Evolutionary conservation across 345 rosid species (phyloP), one percentile per base, ranked within the genome.

Genomic region (Trapa incisa): DNA sequence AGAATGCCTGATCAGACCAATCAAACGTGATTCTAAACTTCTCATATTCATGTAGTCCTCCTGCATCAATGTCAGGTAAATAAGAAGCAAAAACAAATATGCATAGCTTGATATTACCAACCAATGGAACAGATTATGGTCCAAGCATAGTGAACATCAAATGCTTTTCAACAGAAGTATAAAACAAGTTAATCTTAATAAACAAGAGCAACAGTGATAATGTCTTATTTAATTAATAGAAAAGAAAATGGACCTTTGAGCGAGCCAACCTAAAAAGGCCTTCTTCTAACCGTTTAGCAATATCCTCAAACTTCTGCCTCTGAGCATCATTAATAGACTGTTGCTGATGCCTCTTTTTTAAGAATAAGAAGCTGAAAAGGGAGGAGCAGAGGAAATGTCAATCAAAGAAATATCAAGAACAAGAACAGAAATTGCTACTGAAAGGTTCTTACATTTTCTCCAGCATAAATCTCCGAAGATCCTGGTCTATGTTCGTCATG

Each of bases 231-330:
- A 56, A 67, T 45, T 36, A 67, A 37, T 8, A 67, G 47, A 22
- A 22, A 15, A 38, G 13, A 66, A 61, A n/a, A 65, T 39, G 65
- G 72, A 87, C 98, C 98, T 88, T 83, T 33, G 93, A 50, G 43
- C 1, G 69, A 60, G 97, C 97, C 61, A 53, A 56, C 80, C 77
- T 91, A 74, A 83, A 87, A 33, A 94, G 75, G 65, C 96, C 92
- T 67, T 88, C 95, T 75, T 94, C 99, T 69, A 94, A 76, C 76
- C 99, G 96, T 78, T 76, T 91, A 47, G 86, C 86, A 64, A 88
- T 57, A 73, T 85, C 95, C 73, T 52, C 78, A 66, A 70, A 78
- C 76, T 58, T 91, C 50, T 67, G 68, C 70, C 75, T 80, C 73
- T 80, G 79, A 67, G 72, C 54, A 9, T 86, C 91, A 71, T 68